Base-by-base conservation (phyloP, 768 basidiomycete genomes). In the Amyloporia xantha region DNA sequence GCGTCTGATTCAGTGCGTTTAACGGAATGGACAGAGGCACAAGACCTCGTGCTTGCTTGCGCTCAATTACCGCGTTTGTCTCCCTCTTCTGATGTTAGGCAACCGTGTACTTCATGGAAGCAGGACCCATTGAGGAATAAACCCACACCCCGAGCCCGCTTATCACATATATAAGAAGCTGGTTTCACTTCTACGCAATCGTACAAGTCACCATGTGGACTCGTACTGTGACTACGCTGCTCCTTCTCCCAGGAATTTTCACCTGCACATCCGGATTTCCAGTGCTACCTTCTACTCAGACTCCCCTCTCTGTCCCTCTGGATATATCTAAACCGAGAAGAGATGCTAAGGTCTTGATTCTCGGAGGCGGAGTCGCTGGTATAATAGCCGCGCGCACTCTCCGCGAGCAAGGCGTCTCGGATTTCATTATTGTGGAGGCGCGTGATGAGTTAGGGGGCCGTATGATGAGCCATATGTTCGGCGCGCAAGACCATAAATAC, bases 341-440 rank as follows among this genome's bases (percentile, higher is more conserved):
- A 41, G 57, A 62, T 41, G 58, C 60, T 11, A 68, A 59, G 6
- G 74, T 82, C 12, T 71, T 85, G 35, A 78, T 85, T 44, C 71
- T 84, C 21, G 84, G 84, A 4, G 82, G 80, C 26, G 83, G 84
- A 7, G 74, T 84, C 35, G 66, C 84, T 4, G 84, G 84, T 9
- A 66, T 84, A 17, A 79, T 80, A 28, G 81, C 82, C 9, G 84
- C 84, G 11, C 74, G 77, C 24, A 76, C 80, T 0, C 67, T 84
- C 6, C 71, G 81, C 40, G 62, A 73, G 41, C 64, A 71, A 20
- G 78, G 78, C 4, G 71, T 83, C 53, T 52, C 71, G n/a, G 69
- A 81, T 57, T 83, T 81, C 57, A 59, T 81, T 47, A 69, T 86
- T 41, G 57, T 86, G 19, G 84, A 86, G 48, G 84, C 73, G 1